These are phyloP conservation scores for Nematodospora valgi DNA, from an alignment of 805 yeast genomes.

Conservation along the genomic window DNA sequence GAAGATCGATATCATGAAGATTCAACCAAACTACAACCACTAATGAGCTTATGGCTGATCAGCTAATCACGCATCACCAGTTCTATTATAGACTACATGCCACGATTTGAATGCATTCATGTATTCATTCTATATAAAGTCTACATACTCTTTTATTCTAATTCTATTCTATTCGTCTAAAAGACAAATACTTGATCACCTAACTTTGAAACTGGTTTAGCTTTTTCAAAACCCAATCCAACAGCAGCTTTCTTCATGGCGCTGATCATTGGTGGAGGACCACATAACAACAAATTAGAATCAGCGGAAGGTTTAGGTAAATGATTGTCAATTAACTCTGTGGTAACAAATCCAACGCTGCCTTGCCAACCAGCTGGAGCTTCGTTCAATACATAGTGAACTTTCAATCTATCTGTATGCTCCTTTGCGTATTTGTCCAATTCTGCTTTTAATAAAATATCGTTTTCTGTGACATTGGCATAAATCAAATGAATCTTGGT, in stretches of 20 bases:
- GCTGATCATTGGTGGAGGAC: conserved; percentile 90
- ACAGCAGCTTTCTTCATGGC: conserved; percentile 77
- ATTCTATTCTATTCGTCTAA: conserved; percentile 30
- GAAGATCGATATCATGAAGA: no score
- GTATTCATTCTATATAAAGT: no score
- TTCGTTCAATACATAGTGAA: conserved; percentile 73
- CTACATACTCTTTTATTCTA: no score
- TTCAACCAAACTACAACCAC: no score
- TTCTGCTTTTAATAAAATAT: conserved; percentile 77
- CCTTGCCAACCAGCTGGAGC: conserved; percentile 75
- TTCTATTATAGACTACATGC: no score
- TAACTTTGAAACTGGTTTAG: conserved; percentile 83
- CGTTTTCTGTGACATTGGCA: conserved; percentile 78
- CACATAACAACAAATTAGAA: conserved; percentile 78
- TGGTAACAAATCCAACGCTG: conserved; percentile 74
- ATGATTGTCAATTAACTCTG: conserved; percentile 61
- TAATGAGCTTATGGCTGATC: no score
- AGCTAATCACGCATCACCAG: no score
- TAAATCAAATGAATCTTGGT: conserved; percentile 74
- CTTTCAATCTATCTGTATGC: conserved; percentile 57
- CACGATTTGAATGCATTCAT: no score
- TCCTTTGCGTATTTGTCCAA: conserved; percentile 60
- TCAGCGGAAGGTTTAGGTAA: conserved; percentile 61
- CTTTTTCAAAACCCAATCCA: conserved; percentile 74
- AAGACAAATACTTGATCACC: conserved; percentile 90